Evolutionary conservation across 768 basidiomycete species (phyloP), one percentile per base, ranked within the genome.

Genomic region (Lanmaoa rubissima): DNA sequence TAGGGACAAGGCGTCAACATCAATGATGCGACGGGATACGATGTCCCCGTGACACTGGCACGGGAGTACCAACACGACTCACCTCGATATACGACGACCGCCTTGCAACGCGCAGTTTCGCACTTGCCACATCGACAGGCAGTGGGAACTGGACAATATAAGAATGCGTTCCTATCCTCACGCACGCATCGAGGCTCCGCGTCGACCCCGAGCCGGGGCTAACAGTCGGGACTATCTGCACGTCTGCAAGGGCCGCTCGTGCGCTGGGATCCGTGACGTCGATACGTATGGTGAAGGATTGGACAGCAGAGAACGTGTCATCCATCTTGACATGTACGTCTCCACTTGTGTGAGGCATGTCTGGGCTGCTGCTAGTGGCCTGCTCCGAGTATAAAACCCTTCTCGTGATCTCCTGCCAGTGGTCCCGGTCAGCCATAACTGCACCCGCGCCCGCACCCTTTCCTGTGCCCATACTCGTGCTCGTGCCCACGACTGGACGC

Each of bases 21-120:
- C 31, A 28, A 36, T 5, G 21, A 45, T 17, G 17, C 16, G 39
- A 26, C 10, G 16, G 32, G 5, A 48, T 10, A 2, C 36, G 19
- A 45, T 38, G 17, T 35, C n/a, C 7, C 32, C 32, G 10, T 17
- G 14, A 52, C 12, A 7, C 10, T 28, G 28, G 38, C 10, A 40
- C 21, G 34, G 9, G 41, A 11, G 16, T 9, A 43, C 8, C 1
- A 48, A 28, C 10, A 10, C 31, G 4, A 57, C 63, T 26, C 36
- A 69, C 73, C 64, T 72, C 74, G 1, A 86, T 68, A 50, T 82
- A 85, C 3, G 69, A 73, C 0, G 83, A 84, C 54, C 76, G 79
- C 32, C 84, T 74, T 9, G 83, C 83, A 19, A 84, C 57, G 1
- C 81, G 75, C 13, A 78, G 58, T 58, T 74, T 82, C 2, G 65